Evolutionary conservation across 2,329 filamentous ascomycete genomes (phyloP), one percentile per base, ranked within the genome.

Genomic region (Albophoma yamanashiensis): DNA sequence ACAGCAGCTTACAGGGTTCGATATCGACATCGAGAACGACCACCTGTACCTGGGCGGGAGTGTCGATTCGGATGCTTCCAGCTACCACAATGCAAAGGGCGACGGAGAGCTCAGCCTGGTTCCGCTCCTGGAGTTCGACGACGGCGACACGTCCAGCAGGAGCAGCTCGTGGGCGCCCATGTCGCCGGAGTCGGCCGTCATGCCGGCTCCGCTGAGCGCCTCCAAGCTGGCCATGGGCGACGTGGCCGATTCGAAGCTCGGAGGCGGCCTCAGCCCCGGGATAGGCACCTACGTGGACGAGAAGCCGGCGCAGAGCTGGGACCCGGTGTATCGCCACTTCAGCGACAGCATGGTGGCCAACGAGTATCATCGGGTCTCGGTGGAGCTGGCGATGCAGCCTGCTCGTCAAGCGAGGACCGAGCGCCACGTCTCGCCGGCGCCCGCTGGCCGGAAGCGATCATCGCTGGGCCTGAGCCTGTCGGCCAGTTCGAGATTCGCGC

Each of bases 1-100:
- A 50, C 69, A 71, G 40, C 74, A 77, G 63, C 69, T 79, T 17
- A 78, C 69, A 6, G 77, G 76, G 1, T 67, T 74, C 36, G 73
- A 76, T 47, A 53, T 78, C n/a, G 68, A 70, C 55, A 62, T 70
- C 22, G 62, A 61, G 63, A 60, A 66, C 25, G 61, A 62, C 20
- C 53, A 53, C 14, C 22, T 52, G 15, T 15, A 47, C 12, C 45
- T 12, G 17, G 38, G 34, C n/a, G 52, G 39, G 11, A 57, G 40
- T 31, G 45, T 17, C 27, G 59, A 56, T 36, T 62, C 64, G 38
- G 61, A 61, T 25, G 43, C 57, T 8, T 61, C 58, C 11, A 61
- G 59, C 40, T 53, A 9, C 38, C n/a, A 55, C n/a, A 59, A 50
- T 9, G 20, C 43, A 38, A 47, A 39, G 15, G 58, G 52, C 20